These are phyloP conservation scores for Tuber aestivum DNA, from an alignment of 495 filamentous ascomycete genomes.

Conservation along the genomic window DNA sequence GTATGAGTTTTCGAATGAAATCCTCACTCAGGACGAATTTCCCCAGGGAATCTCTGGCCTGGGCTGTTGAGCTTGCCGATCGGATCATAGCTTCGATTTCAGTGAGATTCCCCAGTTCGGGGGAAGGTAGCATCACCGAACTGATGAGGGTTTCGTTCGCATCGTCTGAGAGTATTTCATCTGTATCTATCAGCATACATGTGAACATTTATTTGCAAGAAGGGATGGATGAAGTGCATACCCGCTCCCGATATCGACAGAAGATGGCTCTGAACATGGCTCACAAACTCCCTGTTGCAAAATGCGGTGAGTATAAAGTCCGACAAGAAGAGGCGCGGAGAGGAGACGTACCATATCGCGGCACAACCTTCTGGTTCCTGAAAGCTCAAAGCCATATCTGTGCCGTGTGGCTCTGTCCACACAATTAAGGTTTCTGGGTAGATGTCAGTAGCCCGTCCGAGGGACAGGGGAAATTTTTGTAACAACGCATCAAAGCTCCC, in stretches of 20 bases:
- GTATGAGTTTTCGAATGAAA: slow-evolving; percentile 82
- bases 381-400: slow-evolving; percentile 97
- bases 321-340: slow-evolving; percentile 8
- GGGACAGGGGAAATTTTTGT: not conserved
- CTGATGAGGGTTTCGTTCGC: slow-evolving; percentile 46
- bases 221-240: slow-evolving; percentile 26
- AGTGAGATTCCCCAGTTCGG: slow-evolving; percentile 68
- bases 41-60: slow-evolving; percentile 78
- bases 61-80: slow-evolving; percentile 61
- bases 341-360: slow-evolving; percentile 67
- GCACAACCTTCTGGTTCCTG: slow-evolving; percentile 95
- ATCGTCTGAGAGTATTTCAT: slow-evolving; percentile 89
- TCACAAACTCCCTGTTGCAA: slow-evolving; percentile 76
- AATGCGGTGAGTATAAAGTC: slow-evolving; percentile 20
- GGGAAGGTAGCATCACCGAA: slow-evolving; percentile 66
- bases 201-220: slow-evolving; percentile 5
- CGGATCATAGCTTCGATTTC: slow-evolving; percentile 82
- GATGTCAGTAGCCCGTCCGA: slow-evolving; percentile 36
- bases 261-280: slow-evolving; percentile 68
- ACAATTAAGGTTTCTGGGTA: slow-evolving; percentile 84
- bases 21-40: slow-evolving; percentile 79
- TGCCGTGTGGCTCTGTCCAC: slow-evolving; percentile 81
- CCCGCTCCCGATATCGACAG: slow-evolving; percentile 38
- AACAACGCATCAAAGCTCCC: slow-evolving; percentile 6
- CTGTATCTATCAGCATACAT: slow-evolving; percentile 45